phyloP scores from a whole-genome alignment of 108 stramenopile genomes.

The Cyclotella baltica region DNA sequence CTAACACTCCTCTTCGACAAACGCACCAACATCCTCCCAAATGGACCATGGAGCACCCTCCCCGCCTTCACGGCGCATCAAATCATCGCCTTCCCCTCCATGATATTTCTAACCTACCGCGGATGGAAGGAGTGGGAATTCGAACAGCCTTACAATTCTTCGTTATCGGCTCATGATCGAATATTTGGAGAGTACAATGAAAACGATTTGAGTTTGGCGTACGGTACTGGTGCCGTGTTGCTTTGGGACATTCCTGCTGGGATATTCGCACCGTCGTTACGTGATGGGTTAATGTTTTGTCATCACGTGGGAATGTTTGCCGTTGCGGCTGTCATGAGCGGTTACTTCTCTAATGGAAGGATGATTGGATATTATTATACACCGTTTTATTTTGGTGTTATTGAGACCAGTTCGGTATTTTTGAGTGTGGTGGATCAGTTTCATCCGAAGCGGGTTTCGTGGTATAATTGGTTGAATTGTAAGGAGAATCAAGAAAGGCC shows the following conservation, averaged over 20 bases:
- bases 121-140: constrained; percentile 55
- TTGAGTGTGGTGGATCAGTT: constrained; percentile 69
- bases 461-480: constrained; percentile 55
- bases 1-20: constrained; percentile 33
- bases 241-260: constrained; percentile 69
- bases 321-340: constrained; percentile 55
- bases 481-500: not conserved
- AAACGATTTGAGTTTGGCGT: constrained; percentile 35
- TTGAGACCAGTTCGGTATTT: constrained; percentile 71
- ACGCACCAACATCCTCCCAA: constrained; percentile 31
- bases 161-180: constrained; percentile 29
- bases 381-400: constrained; percentile 74
- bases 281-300: constrained; percentile 55
- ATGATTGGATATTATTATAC: constrained; percentile 63
- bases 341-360: constrained; percentile 39
- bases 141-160: constrained; percentile 2
- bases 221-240: constrained; percentile 52
- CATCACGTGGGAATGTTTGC: constrained; percentile 72
- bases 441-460: constrained; percentile 67
- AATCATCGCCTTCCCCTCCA: constrained; percentile 58
- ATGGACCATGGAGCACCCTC: constrained; percentile 62
- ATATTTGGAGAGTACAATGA: constrained; percentile 24
- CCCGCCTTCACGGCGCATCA: constrained; percentile 70
- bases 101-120: constrained; percentile 56
- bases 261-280: constrained; percentile 32